Percentiles rank a stretch among this genome's conserved stretches.
Conservation (phyloP, 176 grass and related monocot species). For the Oropetium thomaeum region DNA sequence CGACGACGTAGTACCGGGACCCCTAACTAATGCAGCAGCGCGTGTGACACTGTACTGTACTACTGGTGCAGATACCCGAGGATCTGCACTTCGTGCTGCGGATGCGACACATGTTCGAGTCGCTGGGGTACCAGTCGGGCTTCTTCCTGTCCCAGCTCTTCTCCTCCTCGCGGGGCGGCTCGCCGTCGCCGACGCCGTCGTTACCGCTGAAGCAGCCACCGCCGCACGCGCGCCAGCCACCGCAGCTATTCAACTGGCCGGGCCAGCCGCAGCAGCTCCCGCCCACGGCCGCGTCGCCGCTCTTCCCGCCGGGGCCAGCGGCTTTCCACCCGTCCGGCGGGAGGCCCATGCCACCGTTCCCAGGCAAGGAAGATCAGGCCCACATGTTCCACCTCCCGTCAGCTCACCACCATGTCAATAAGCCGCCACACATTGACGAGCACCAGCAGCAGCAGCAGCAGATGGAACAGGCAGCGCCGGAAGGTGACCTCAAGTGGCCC, state of each 20-base stretch:
- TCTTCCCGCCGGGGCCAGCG: constrained; percentile 34
- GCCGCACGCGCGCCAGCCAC: constrained; percentile 33
- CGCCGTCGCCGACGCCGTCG: constrained; percentile 51
- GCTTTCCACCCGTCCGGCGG: constrained; percentile 40
- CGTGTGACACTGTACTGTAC: neutral
- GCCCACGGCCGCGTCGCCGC: constrained; percentile 34
- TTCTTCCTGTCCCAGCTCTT: constrained; percentile 99
- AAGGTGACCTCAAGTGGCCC: constrained; percentile 82
- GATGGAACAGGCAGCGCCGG: constrained; percentile 38
- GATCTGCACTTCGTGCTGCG: constrained; percentile 97
- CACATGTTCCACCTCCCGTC: constrained; percentile 57
- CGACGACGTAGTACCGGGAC: neutral
- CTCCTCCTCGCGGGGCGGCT: constrained; percentile 68
- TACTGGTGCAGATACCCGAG: constrained; percentile 75
- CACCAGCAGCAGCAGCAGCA: constrained; percentile 1
- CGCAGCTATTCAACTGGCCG: constrained; percentile 52
- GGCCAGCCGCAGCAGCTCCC: constrained; percentile 33
- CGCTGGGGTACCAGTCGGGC: constrained; percentile 92
- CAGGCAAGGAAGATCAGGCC: constrained; percentile 38
- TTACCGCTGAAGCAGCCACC: constrained; percentile 63
- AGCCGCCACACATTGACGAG: constrained; percentile 60
- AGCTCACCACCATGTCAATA: constrained; percentile 36
- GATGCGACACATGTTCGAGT: constrained; percentile 99
- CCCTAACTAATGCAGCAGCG: neutral
- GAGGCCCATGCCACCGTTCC: constrained; percentile 26